Percentiles rank a stretch among this genome's conserved stretches.
phyloP scores from a whole-genome alignment of 306 rosid species.

The Astragalus glycyphyllos region DNA sequence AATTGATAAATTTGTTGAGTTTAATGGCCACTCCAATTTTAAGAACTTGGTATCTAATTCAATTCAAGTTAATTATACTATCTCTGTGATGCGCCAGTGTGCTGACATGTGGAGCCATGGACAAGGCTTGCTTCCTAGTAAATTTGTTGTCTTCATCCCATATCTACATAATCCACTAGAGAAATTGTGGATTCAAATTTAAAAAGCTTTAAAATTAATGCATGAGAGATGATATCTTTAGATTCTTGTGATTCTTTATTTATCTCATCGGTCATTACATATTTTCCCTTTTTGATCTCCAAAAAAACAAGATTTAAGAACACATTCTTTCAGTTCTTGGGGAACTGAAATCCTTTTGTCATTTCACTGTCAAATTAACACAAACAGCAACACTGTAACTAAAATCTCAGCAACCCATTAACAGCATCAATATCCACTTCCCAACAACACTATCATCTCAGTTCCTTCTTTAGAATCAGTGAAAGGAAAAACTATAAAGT shows the following conservation, averaged over 20 bases:
- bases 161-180: too few species aligned
- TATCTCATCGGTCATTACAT: conserved; percentile 10
- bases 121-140: too few species aligned
- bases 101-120: too few species aligned
- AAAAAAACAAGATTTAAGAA: conserved; percentile 38
- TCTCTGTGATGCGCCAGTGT: too few species aligned
- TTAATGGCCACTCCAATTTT: too few species aligned
- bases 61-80: too few species aligned
- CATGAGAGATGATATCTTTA: neutral
- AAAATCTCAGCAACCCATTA: conserved; percentile 39
- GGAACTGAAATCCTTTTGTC: conserved; percentile 30
- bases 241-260: conserved; percentile 32
- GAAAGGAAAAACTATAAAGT: conserved; percentile 37
- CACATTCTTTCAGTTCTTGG: conserved; percentile 40
- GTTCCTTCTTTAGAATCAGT: conserved; percentile 64
- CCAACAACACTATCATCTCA: conserved; percentile 49
- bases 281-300: conserved; percentile 19
- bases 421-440: conserved; percentile 45
- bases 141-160: too few species aligned
- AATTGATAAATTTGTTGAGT: too few species aligned
- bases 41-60: too few species aligned
- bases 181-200: too few species aligned
- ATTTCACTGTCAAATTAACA: conserved; percentile 54
- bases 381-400: conserved; percentile 12
- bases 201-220: too few species aligned